A percentile compares a stretch with the other conserved stretches of the same genome.
These are phyloP conservation scores for Fusarium illudens DNA, from an alignment of 2,329 filamentous ascomycete species.

Conservation along the genomic window DNA sequence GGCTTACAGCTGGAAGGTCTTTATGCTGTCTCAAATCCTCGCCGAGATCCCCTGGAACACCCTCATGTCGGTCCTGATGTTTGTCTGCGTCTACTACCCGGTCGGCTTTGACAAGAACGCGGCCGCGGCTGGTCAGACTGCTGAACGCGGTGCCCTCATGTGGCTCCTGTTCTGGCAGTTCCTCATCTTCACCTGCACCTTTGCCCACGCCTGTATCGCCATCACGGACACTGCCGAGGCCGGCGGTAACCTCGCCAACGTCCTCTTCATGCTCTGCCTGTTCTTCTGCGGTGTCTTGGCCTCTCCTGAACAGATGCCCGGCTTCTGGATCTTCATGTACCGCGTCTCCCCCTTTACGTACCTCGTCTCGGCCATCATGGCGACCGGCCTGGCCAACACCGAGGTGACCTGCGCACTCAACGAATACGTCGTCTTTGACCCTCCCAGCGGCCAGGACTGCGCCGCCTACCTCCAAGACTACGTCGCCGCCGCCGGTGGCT, in stretches of 20 bases:
- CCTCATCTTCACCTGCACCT: conserved; percentile 73
- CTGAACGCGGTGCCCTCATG: conserved; percentile 70
- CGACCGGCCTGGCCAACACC: conserved; percentile 41
- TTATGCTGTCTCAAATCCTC: conserved; percentile 82
- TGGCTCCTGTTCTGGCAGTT: conserved; percentile 72
- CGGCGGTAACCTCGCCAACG: conserved; percentile 72
- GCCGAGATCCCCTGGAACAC: conserved; percentile 88
- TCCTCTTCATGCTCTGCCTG: conserved; percentile 70
- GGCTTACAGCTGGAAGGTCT: conserved; percentile 85
- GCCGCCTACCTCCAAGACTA: conserved; percentile 61
- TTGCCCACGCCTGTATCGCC: conserved; percentile 71
- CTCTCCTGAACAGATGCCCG: conserved; percentile 63
- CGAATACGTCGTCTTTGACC: conserved; percentile 72
- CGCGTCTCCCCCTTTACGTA: conserved; percentile 66
- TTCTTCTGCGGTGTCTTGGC: conserved; percentile 74
- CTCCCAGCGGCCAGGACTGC: conserved; percentile 63
- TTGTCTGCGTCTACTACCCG: conserved; percentile 84
- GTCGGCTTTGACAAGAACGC: conserved; percentile 80
- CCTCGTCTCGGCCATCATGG: conserved; percentile 39
- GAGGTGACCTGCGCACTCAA: conserved; percentile 63
- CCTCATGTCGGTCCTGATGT: conserved; percentile 78
- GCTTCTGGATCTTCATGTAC: conserved; percentile 80
- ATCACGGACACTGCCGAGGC: conserved; percentile 71
- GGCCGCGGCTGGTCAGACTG: conserved; percentile 18
- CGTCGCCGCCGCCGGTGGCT: conserved; percentile 56